Percentiles rank a stretch among this genome's conserved stretches.
These are phyloP conservation scores for Yamadazyma laniorum DNA, from an alignment of 805 yeast species.

Conservation along the genomic window DNA sequence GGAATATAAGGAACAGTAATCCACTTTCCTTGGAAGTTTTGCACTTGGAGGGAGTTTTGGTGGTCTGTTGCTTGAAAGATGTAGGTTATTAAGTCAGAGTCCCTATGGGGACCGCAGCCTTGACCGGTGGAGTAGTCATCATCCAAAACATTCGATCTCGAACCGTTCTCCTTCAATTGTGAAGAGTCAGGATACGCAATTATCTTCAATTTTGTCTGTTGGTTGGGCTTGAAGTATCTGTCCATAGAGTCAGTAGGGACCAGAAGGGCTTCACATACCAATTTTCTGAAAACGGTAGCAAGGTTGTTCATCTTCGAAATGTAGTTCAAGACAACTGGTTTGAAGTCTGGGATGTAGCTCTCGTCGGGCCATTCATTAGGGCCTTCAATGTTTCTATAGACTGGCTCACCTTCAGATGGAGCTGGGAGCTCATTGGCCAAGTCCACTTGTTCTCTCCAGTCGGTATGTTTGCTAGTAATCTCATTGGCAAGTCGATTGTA, in stretches of 20 bases:
- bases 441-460: constrained; percentile 64
- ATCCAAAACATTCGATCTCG: constrained; percentile 22
- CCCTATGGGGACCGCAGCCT: constrained; percentile 68
- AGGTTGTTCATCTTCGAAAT: constrained; percentile 46
- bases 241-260: constrained; percentile 45
- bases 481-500: constrained; percentile 58
- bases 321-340: constrained; percentile 40
- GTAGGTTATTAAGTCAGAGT: constrained; percentile 59
- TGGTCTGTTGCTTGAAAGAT: constrained; percentile 56
- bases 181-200: constrained; percentile 53
- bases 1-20: constrained; percentile 50
- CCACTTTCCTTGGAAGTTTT: constrained; percentile 57
- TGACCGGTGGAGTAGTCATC: constrained; percentile 36
- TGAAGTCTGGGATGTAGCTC: constrained; percentile 40
- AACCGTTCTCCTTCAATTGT: constrained; percentile 19
- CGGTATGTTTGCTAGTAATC: constrained; percentile 51
- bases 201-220: constrained; percentile 53
- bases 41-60: constrained; percentile 52
- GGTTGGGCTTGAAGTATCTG: constrained; percentile 49
- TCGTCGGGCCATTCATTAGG: constrained; percentile 56
- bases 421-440: constrained; percentile 52
- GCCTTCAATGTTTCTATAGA: constrained; percentile 53
- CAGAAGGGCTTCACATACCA: constrained; percentile 58
- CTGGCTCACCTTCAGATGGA: constrained; percentile 36
- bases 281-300: constrained; percentile 38